These are phyloP conservation scores for Globisporangium solare DNA, from an alignment of 352 stramenopile species.

Conservation along the genomic window DNA sequence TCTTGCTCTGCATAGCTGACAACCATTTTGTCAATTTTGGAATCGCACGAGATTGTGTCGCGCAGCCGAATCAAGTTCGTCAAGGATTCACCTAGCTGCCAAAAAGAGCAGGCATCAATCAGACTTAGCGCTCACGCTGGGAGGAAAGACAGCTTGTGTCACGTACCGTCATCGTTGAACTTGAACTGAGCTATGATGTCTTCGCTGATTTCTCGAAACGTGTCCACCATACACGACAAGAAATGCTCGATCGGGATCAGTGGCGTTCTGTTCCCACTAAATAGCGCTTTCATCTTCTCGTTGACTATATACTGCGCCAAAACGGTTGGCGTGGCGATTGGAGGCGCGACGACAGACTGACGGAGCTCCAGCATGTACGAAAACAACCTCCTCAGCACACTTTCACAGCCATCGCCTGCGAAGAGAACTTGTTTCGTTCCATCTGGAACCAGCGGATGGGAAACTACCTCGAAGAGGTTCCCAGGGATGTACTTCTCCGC, in stretches of 20 bases:
- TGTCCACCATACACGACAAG: slow-evolving; percentile 35
- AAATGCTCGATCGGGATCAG: slow-evolving; percentile 33
- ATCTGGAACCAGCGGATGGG: slow-evolving; percentile 51
- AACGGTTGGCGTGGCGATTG: slow-evolving; percentile 12
- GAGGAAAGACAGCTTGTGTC: no score
- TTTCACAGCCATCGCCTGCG: slow-evolving; percentile 33
- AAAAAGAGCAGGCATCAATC: not conserved
- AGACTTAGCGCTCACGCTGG: no score
- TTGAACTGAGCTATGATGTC: slow-evolving; percentile 81
- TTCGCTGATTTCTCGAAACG: slow-evolving; percentile 50
- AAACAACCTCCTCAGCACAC: slow-evolving; percentile 41
- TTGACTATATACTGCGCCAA: slow-evolving; percentile 40
- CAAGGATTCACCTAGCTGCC: slow-evolving; percentile 56
- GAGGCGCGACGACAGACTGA: not conserved
- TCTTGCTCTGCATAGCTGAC: slow-evolving; percentile 43
- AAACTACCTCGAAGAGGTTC: slow-evolving; percentile 24
- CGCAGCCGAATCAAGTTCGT: slow-evolving; percentile 55
- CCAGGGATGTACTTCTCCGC: slow-evolving; percentile 40
- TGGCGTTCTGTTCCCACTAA: slow-evolving; percentile 1
- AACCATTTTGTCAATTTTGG: slow-evolving; percentile 44
- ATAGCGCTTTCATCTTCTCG: slow-evolving; percentile 25
- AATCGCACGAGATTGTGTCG: slow-evolving; percentile 62
- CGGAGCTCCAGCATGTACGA: slow-evolving; percentile 12
- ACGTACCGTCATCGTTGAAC: slow-evolving; percentile 74
- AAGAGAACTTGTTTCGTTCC: slow-evolving; percentile 53